Percentiles rank a stretch among this genome's conserved stretches.
phyloP scores from a whole-genome alignment of 192 early-diverging fungal species.

The Podila epigama region DNA sequence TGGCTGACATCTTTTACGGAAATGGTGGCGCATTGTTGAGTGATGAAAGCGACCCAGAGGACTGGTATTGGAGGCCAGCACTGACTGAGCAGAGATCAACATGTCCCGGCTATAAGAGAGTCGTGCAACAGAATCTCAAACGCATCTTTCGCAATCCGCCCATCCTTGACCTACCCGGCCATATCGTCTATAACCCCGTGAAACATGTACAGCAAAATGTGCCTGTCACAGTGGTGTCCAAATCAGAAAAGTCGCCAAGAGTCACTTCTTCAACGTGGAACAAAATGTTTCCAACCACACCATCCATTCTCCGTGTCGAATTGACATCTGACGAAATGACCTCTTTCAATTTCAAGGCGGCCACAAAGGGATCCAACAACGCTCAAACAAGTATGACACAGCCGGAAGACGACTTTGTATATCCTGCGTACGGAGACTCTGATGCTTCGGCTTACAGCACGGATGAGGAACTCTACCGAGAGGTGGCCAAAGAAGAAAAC shows the following conservation, averaged over 20 bases:
- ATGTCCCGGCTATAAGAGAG: not conserved
- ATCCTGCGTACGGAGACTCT: constrained; percentile 36
- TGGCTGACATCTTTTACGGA: constrained; percentile 20
- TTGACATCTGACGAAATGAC: constrained; percentile 7
- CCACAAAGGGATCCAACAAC: not conserved
- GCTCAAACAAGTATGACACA: not conserved
- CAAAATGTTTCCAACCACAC: constrained; percentile 1
- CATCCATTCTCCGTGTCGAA: constrained; percentile 5
- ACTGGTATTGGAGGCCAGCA: constrained; percentile 7
- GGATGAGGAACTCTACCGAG: constrained; percentile 30
- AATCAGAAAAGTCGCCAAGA: not conserved
- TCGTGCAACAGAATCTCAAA: constrained; percentile 24
- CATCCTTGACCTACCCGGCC: constrained; percentile 18
- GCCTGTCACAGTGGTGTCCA: constrained; percentile 18
- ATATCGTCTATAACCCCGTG: constrained; percentile 20
- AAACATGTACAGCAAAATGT: constrained; percentile 13
- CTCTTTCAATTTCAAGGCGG: constrained; percentile 19
- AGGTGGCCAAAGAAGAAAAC: constrained; percentile 28
- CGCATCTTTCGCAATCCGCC: constrained; percentile 24
- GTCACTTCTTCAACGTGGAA: constrained; percentile 23
- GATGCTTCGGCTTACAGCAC: constrained; percentile 41
- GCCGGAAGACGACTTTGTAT: constrained; percentile 1
- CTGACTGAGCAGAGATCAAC: not conserved
- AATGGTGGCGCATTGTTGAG: not conserved
- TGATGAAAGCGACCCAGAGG: constrained; percentile 11